Base-by-base conservation (phyloP, 164 flowering plant species). In the Nymphaea thermarum region DNA sequence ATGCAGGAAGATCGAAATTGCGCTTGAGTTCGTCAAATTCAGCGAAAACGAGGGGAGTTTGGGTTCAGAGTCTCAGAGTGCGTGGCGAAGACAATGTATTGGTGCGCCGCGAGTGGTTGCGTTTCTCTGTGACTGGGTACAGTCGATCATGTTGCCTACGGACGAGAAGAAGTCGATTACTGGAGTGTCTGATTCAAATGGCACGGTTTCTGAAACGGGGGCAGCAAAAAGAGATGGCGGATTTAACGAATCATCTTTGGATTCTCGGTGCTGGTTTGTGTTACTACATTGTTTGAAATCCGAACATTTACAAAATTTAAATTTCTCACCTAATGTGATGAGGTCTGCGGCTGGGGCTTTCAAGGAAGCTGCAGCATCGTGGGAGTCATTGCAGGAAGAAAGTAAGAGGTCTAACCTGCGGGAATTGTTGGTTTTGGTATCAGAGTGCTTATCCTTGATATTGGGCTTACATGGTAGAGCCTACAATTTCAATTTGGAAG, bases 1-100 rank as follows among this genome's bases (percentile, higher is more conserved):
- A 42, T 71, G 82, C 84, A 94, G 98, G 82, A 88, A 89, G 71
- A 76, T 89, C 11, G 84, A 87, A 69, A 55, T 86, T n/a, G 95
- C 86, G 16, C 80, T 73, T 61, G 71, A 73, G 65, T 91, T 75
- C 71, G 81, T 88, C 65, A 74, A 77, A 12, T 77, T 79, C 45
- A 62, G 51, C 16, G 69, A 77, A 47, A 77, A 44, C 7, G 72
- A 62, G 3, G 74, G 59, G 62, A 75, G 68, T 2, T 18, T n/a
- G n/a, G 72, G 71, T 62, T 5, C 15, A 16, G 63, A 15, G 63
- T 15, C 15, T 6, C 25, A 6, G 63, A 61, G 41, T 16, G 63
- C 8, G 17, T 61, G 11, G 25, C 1, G n/a, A 5, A 70, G 68
- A 59, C 67, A 72, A 42, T 43, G 6, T 60, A 82, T 87, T 66